Evolutionary conservation across 345 rosid genomes (phyloP), one percentile per base, ranked within the genome.

Genomic region (Eucalyptus tenuipes): DNA sequence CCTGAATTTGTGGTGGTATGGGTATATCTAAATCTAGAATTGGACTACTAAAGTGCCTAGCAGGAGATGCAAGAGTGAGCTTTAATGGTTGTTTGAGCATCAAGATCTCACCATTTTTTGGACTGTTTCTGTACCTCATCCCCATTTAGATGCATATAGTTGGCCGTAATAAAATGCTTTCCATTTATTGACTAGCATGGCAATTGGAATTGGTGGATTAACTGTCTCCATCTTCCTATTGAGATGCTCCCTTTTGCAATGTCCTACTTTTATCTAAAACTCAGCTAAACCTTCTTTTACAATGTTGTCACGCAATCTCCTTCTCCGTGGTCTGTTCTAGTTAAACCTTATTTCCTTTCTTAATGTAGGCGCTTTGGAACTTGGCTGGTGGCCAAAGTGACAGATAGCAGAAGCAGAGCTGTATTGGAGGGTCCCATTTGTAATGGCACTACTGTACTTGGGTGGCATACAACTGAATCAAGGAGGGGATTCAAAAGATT

Each of bases 391-490:
- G 95, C 94, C 88, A 94, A 91, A 89, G 86, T 92, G 85, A 89
- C 90, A 29, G 91, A 79, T 87, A 90, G 86, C 31, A 81, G 87
- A 90, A 89, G 87, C 88, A 89, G 91, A 81, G 86, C 88, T 85
- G 24, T 89, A 16, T 27, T 91, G 49, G 93, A 95, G 88, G 97
- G 97, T 42, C 95, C 96, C 40, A 86, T 94, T 84, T 95, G 97
- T 88, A 94, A 93, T 89, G 95, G 94, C 90, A 92, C 93, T 88
- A 89, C 44, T 87, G 95, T 94, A 85, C 87, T 93, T 89, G 96
- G 97, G 75, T 95, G 96, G 97, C 95, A 94, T 89, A 88, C 89
- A 84, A 89, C 89, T 86, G 89, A 90, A 59, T 80, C 85, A 55
- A 90, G 49, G 33, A 66, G 44, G 89, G 90, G 93, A 91, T 91